Evolutionary conservation across 78 protist species (phyloP).

Genomic region (Dictyostelium firmibasis): DNA sequence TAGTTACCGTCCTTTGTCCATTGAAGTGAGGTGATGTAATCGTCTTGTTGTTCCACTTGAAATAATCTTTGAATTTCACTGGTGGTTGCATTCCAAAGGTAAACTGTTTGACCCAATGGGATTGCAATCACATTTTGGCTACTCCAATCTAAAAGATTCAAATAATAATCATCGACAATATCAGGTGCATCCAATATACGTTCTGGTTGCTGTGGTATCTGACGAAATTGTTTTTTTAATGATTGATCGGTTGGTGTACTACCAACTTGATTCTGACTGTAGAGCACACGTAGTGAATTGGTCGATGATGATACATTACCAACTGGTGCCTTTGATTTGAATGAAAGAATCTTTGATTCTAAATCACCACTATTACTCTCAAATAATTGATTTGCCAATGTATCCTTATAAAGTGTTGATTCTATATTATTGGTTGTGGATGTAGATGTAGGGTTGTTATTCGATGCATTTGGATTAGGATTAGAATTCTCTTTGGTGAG

Average conservation of each 20-base stretch:
- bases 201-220: constrained; percentile 81
- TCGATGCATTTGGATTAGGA: not conserved
- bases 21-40: constrained; percentile 92
- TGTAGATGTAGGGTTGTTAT: not conserved
- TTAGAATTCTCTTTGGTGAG: constrained; percentile 70
- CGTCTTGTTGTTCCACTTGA: constrained; percentile 64
- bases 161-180: constrained; percentile 97
- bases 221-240: constrained; percentile 66
- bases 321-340: constrained; percentile 90
- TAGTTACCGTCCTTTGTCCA: constrained; percentile 88
- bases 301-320: not conserved
- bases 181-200: constrained; percentile 97
- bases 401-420: constrained; percentile 44
- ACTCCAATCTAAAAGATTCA: constrained; percentile 99
- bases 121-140: constrained; percentile 94
- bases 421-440: not conserved
- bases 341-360: constrained; percentile 90
- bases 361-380: constrained; percentile 2
- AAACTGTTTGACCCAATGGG: constrained; percentile 96
- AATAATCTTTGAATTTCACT: constrained; percentile 89
- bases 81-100: constrained; percentile 98
- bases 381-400: constrained; percentile 43
- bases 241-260: not conserved
- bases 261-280: constrained; percentile 62
- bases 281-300: constrained; percentile 53